Evolutionary conservation across 2,329 filamentous ascomycete species (phyloP), one percentile per base, ranked within the genome.

Genomic region (Exophiala calicioides): DNA sequence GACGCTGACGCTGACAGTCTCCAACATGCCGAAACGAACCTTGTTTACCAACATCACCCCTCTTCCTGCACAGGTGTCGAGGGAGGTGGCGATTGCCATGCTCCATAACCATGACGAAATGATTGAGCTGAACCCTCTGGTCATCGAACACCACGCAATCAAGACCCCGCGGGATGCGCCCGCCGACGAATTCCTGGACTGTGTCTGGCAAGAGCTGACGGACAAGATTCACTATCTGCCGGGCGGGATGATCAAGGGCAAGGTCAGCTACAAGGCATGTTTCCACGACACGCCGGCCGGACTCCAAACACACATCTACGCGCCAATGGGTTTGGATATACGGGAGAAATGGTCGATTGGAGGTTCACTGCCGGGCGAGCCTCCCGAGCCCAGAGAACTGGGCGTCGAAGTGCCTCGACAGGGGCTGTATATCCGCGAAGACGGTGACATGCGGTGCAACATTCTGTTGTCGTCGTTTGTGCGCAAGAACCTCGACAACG

Each of bases 111-210:
- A 94, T 68, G 66, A 77, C 38, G 83, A 83, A 58, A 94, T 95
- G 84, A 94, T 95, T 61, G 85, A 91, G 62, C 74, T 95, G 47
- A 95, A 94, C 66, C 89, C 89, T 1, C 76, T 94, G 36, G 85
- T 95, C 44, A 81, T 85, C 53, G 82, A 86, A 51, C 79, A 87
- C 47, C 78, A 83, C 57, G 75, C 75, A 23, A 88, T 88, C 66
- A 75, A 79, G 35, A 76, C 87, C 2, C 88, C 88, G 0, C 61
- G 75, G 18, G 78, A 83, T 61, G 83, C 85, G 9, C 73, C 79
- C 0, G 70, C 80, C 12, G 87, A 93, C 58, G 89, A 95, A 70
- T 79, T 76, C 50, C 46, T 58, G 23, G 72, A 80, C 53, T 86
- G 82, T 57, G 72, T 72, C 13, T 95, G 90, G 90, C 94, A 90